A percentile compares a stretch with the other conserved stretches of the same genome.
phyloP scores from a whole-genome alignment of 2,329 filamentous ascomycete genomes.

The Raffaelea arxii region DNA sequence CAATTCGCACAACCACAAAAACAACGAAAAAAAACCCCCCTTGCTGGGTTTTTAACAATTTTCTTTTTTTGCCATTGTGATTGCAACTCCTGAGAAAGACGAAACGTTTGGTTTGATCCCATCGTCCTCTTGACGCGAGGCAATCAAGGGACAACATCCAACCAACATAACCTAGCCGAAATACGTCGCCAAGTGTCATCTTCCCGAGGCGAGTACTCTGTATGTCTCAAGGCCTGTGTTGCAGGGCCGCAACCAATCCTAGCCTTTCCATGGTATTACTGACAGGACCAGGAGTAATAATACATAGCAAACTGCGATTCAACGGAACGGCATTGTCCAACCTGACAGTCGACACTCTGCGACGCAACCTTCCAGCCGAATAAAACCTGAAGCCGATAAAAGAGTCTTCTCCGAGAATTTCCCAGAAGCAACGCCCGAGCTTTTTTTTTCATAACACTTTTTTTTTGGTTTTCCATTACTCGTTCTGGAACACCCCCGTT shows the following conservation, averaged over 20 bases:
- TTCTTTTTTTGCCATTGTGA: not conserved
- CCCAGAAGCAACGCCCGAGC: not conserved
- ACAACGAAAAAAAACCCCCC: not conserved
- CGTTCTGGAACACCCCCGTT: not conserved
- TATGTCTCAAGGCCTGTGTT: not conserved
- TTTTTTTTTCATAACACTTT: not conserved
- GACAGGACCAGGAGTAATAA: too few species aligned
- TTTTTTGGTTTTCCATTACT: not conserved
- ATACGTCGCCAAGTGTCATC: too few species aligned
- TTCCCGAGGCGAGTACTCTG: too few species aligned
- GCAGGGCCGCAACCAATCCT: too few species aligned
- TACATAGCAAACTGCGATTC: too few species aligned
- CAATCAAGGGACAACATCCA: not conserved
- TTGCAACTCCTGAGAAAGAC: not conserved
- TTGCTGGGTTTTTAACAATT: not conserved
- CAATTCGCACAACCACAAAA: slow-evolving; percentile 1
- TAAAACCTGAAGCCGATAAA: not conserved
- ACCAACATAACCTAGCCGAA: too few species aligned
- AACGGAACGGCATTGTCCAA: too few species aligned
- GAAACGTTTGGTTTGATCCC: too few species aligned
- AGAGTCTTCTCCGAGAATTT: not conserved
- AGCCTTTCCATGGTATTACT: too few species aligned
- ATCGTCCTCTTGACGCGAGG: not conserved
- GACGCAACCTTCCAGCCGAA: too few species aligned
- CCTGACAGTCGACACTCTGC: too few species aligned